Evolutionary conservation across 768 basidiomycete species (phyloP), one percentile per base, ranked within the genome.

Genomic region (Mycena alexandri): DNA sequence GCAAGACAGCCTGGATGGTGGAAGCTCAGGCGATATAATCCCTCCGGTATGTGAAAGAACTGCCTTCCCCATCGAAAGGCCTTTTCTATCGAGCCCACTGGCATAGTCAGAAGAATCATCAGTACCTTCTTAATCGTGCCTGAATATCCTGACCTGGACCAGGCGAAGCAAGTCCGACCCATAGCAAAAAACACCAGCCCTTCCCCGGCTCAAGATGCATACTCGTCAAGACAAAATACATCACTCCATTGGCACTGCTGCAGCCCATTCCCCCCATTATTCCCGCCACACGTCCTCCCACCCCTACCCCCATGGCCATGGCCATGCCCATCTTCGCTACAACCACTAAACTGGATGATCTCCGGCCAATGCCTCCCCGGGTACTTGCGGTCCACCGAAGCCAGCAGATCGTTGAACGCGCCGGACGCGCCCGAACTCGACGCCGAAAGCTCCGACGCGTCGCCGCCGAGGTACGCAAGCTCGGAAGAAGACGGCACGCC

Each of bases 301-400:
- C 57, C 44, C 44, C n/a, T 33, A 29, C 29, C 29, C 38, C 11
- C 38, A 33, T 21, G 21, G 9, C 21, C 51, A 8, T 42, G 29
- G 3, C 29, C 42, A 3, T 58, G 21, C 21, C 33, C 43, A 7
- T 29, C 43, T 10, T 44, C 42, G 29, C 29, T 29, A 29, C 3
- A 6, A 13, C 16, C 41, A 5, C 42, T n/a, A 36, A 70, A 47
- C 43, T 47, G 6, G 16, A 66, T 56, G 21, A 70, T 48, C 22
- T 67, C 69, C 33, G 5, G 34, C 69, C 64, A 70, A 13, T 55
- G 42, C 17, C 14, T 25, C 5, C 60, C 69, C 0, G 69, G 65
- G 52, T 62, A 67, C 57, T 66, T 70, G 50, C 69, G 61, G 36
- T 67, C 69, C 56, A 67, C 50, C 14, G 69, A 70, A 19, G 65